A percentile compares a stretch with the other conserved stretches of the same genome.
Evolutionary conservation across 1,284 basidiomycete species (phyloP).

Genomic region (Macrocybe sp.): DNA sequence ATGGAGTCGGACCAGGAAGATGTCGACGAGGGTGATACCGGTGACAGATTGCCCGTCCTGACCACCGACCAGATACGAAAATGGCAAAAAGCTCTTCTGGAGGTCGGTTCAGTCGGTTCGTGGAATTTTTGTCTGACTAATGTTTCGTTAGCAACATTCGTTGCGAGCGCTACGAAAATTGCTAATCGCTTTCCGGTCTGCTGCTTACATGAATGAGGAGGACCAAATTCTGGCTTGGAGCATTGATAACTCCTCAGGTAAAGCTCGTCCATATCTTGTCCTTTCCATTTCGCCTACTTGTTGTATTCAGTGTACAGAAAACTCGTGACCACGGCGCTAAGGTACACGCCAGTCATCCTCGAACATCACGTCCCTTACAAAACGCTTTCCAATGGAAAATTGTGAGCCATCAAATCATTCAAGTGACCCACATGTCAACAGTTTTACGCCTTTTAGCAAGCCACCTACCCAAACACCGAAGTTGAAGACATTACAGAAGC

Average conservation of each 20-base stretch:
- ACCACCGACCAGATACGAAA: constrained; percentile 72
- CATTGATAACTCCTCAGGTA: constrained; percentile 76
- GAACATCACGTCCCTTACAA: constrained; percentile 88
- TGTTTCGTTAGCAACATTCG: constrained; percentile 68
- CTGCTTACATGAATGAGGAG: constrained; percentile 88
- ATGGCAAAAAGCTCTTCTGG: constrained; percentile 91
- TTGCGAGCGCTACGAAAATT: constrained; percentile 82
- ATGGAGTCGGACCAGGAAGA: constrained; percentile 36
- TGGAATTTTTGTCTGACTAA: background rate
- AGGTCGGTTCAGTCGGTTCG: constrained; percentile 36
- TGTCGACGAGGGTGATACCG: constrained; percentile 29
- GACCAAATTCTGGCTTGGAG: constrained; percentile 72
- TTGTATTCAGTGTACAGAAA: constrained; percentile 79
- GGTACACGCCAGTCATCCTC: constrained; percentile 89
- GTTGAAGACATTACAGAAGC: constrained; percentile 79
- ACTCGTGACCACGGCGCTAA: constrained; percentile 81
- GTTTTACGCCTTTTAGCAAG: constrained; percentile 47
- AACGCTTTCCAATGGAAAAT: constrained; percentile 75
- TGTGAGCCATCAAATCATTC: constrained; percentile 45
- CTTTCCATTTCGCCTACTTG: constrained; percentile 7
- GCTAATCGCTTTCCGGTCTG: constrained; percentile 85
- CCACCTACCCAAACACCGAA: constrained; percentile 71
- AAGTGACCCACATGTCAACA: background rate
- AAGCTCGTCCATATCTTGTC: constrained; percentile 11
- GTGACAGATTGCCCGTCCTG: constrained; percentile 53